Conservation (phyloP, 495 filamentous ascomycete genomes). For the Penicillium taxi region DNA sequence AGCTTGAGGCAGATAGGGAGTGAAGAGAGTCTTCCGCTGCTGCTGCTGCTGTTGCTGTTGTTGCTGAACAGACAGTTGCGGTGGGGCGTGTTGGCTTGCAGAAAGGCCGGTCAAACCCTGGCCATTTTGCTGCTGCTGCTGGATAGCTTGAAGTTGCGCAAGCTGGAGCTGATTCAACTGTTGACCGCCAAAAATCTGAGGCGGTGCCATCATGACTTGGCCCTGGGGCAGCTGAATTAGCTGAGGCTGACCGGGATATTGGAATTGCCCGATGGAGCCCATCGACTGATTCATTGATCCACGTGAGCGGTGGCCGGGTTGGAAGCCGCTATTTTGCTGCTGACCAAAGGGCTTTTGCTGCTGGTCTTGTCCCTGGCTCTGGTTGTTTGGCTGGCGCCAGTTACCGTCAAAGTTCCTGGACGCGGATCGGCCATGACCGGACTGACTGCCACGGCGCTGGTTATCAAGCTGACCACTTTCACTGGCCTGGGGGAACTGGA, state of each 20-base stretch:
- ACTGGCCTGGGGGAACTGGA: conserved; percentile 60
- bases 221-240: conserved; percentile 78
- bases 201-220: conserved; percentile 64
- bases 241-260: conserved; percentile 87
- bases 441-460: conserved; percentile 59
- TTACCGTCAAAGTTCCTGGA: conserved; percentile 97
- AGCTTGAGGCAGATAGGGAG: conserved; percentile 93
- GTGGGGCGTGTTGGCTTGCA: conserved; percentile 70
- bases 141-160: conserved; percentile 83
- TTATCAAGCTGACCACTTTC: conserved; percentile 53
- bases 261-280: conserved; percentile 76
- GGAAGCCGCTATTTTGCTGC: conserved; percentile 57
- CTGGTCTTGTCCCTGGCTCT: conserved; percentile 45
- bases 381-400: conserved; percentile 85
- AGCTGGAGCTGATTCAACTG: conserved; percentile 85
- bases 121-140: conserved; percentile 74
- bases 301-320: conserved; percentile 83
- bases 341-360: conserved; percentile 58
- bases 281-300: conserved; percentile 82
- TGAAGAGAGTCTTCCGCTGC: conserved; percentile 97
- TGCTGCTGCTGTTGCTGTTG: conserved; percentile 72
- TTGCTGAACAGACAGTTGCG: conserved; percentile 47
- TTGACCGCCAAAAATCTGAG: conserved; percentile 72
- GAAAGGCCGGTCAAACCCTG: conserved; percentile 60
- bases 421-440: conserved; percentile 63